phyloP scores from a whole-genome alignment of 2,329 filamentous ascomycete genomes.

The Teratosphaeria zuluensis region DNA sequence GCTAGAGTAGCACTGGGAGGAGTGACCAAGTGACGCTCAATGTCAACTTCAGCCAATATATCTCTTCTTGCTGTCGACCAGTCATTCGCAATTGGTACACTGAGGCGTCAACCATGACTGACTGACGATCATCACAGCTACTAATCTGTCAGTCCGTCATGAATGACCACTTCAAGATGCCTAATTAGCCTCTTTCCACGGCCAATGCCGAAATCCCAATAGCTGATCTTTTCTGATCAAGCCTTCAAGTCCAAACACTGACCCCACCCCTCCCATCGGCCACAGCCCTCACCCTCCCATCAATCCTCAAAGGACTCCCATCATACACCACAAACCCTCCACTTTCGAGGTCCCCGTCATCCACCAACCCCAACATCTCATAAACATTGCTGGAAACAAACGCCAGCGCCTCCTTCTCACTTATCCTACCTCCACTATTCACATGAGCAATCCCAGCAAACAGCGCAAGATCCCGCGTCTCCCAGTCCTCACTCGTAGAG shows the following conservation, averaged over 20 bases:
- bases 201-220: not conserved
- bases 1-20: too few species aligned
- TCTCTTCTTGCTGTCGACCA: too few species aligned
- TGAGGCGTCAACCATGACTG: too few species aligned
- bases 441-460: conserved; percentile 50
- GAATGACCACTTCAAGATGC: too few species aligned
- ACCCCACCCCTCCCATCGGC: conserved; percentile 31
- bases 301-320: conserved; percentile 53
- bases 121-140: too few species aligned
- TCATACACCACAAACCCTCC: conserved; percentile 51
- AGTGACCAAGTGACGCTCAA: too few species aligned
- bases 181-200: too few species aligned
- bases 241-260: conserved; percentile 13
- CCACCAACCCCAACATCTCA: conserved; percentile 45
- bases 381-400: conserved; percentile 50
- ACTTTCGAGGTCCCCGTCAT: conserved; percentile 22
- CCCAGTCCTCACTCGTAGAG: conserved; percentile 53
- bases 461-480: conserved; percentile 50
- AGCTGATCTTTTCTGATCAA: not conserved
- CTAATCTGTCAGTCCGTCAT: too few species aligned
- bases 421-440: conserved; percentile 48
- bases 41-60: too few species aligned
- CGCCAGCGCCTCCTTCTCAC: conserved; percentile 46
- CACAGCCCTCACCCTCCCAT: conserved; percentile 46
- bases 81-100: too few species aligned